Percentiles rank a stretch among this genome's conserved stretches.
These are phyloP conservation scores for Scheffersomyces cryptocercus DNA, from an alignment of 1,139 yeast species.

Conservation along the genomic window DNA sequence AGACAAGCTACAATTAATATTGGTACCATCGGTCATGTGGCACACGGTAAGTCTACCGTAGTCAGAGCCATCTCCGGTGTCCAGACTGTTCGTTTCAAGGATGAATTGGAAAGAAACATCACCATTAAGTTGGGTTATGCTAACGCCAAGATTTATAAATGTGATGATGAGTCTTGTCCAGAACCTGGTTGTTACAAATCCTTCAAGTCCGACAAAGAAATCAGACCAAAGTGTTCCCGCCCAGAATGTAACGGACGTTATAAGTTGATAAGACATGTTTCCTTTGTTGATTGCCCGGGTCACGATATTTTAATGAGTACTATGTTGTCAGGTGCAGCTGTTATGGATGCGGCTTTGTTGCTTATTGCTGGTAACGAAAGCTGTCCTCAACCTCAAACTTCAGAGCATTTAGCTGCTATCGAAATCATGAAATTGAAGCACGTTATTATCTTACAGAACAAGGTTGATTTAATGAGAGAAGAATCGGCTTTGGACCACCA, in stretches of 20 bases:
- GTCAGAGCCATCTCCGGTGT: constrained; percentile 99
- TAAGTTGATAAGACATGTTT: constrained; percentile 89
- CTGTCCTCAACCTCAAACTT: constrained; percentile 99
- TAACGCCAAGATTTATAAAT: constrained; percentile 95
- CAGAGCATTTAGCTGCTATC: constrained; percentile 98
- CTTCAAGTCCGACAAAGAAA: constrained; percentile 91
- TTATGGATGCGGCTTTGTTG: constrained; percentile 98
- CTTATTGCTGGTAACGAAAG: constrained; percentile 98
- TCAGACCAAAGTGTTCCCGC: constrained; percentile 86
- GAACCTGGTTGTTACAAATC: constrained; percentile 96
- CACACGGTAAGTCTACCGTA: constrained; percentile 98
- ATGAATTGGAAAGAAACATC: constrained; percentile 97
- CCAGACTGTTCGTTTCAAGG: constrained; percentile 98
- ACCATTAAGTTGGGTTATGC: constrained; percentile 98
- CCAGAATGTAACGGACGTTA: constrained; percentile 86
- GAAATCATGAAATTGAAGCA: constrained; percentile 98
- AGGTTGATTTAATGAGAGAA: constrained; percentile 98
- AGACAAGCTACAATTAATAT: constrained; percentile 99
- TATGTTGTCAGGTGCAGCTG: constrained; percentile 99
- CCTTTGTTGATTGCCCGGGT: constrained; percentile 99
- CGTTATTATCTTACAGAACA: constrained; percentile 93
- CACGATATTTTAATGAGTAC: constrained; percentile 99
- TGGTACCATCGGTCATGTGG: constrained; percentile 99
- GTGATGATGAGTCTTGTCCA: constrained; percentile 84
- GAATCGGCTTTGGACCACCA: constrained; percentile 96